These are phyloP conservation scores for Aspergillus ochraceus DNA, from an alignment of 2,329 filamentous ascomycete species.

Conservation along the genomic window DNA sequence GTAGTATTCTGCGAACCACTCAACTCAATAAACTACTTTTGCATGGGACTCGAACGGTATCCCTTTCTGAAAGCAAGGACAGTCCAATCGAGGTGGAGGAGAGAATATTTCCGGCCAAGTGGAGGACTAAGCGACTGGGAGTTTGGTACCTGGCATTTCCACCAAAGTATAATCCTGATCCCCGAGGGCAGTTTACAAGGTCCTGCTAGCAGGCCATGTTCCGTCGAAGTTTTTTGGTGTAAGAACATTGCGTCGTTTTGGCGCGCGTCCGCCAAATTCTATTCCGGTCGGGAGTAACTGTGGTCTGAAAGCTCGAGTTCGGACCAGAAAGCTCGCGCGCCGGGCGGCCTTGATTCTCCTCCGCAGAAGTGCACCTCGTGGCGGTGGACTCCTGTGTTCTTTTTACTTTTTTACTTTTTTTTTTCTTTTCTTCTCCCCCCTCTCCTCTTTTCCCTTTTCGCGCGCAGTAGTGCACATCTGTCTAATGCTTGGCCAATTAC, in stretches of 20 bases:
- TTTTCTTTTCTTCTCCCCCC: background rate
- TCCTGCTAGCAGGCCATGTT: background rate
- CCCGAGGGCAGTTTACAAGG: background rate
- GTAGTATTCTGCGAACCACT: too few relatives aligned
- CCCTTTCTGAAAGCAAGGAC: background rate
- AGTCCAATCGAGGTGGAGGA: background rate
- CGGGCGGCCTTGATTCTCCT: constrained; percentile 3
- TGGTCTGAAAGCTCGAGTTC: background rate
- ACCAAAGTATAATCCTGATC: background rate
- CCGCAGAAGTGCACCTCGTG: constrained; percentile 29
- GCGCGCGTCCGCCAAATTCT: background rate
- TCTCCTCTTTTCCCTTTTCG: constrained; percentile 1
- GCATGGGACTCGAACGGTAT: background rate
- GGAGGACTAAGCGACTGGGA: constrained; percentile 9
- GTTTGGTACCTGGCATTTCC: constrained; percentile 13
- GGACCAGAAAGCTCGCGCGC: background rate
- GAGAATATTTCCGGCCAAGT: background rate
- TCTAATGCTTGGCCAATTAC: constrained; percentile 22
- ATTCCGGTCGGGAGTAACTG: constrained; percentile 1
- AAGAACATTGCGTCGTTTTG: background rate
- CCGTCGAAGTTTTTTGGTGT: too few relatives aligned
- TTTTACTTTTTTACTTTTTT: background rate
- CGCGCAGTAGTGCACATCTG: constrained; percentile 24
- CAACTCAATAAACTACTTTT: background rate
- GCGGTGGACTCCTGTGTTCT: constrained; percentile 16